Conservation (phyloP, 345 rosid genomes). For the Ceriops zippeliana region DNA sequence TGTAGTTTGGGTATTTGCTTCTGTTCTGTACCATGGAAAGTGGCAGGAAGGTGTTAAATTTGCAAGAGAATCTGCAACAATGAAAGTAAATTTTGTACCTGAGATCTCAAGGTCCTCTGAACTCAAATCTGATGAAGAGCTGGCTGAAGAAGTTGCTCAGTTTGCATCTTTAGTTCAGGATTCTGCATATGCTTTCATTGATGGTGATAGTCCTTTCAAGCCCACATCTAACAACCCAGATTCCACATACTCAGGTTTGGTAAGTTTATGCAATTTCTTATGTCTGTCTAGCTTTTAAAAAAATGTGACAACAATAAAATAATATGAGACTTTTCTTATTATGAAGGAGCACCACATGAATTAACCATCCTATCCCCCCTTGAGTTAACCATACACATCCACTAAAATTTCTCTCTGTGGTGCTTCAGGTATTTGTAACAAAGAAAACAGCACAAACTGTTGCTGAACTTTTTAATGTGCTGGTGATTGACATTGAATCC, state of each 20-base stretch:
- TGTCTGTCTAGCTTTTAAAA: neutral
- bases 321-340: no score
- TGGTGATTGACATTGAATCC: constrained; percentile 36
- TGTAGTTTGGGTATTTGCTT: constrained; percentile 65
- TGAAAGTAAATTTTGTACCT: constrained; percentile 39
- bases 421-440: constrained; percentile 57
- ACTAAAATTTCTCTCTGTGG: neutral
- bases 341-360: no score
- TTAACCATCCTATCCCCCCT: neutral
- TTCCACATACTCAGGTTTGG: constrained; percentile 45
- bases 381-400: neutral
- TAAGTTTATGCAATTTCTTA: constrained; percentile 30
- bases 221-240: constrained; percentile 37
- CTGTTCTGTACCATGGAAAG: constrained; percentile 58
- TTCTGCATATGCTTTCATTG: constrained; percentile 42
- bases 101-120: constrained; percentile 55
- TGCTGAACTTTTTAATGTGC: constrained; percentile 41
- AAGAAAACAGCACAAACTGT: constrained; percentile 38
- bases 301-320: no score
- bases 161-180: constrained; percentile 49
- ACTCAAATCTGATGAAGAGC: constrained; percentile 49
- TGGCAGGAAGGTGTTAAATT: constrained; percentile 65
- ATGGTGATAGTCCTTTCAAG: constrained; percentile 28
- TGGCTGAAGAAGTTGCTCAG: constrained; percentile 54
- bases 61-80: constrained; percentile 48